Conservation (phyloP, 1,284 basidiomycete species). For the Sparassis latifolia region DNA sequence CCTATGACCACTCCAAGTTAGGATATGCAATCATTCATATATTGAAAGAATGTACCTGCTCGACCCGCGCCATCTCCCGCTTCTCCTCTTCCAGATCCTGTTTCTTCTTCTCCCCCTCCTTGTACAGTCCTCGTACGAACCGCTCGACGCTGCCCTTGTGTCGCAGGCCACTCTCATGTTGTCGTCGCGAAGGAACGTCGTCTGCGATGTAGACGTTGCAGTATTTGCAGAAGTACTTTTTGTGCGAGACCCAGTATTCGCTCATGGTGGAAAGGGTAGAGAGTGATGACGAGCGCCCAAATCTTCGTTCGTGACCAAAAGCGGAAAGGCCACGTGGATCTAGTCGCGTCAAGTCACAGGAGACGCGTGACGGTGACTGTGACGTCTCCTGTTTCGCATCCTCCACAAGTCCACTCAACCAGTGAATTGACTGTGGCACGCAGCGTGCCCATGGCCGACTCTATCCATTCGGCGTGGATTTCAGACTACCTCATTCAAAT, state of each 20-base stretch:
- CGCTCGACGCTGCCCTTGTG: conserved; percentile 95
- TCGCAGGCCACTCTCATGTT: conserved; percentile 90
- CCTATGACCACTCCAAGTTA: conserved; percentile 33
- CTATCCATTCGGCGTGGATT: conserved; percentile 45
- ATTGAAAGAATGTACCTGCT: conserved; percentile 50
- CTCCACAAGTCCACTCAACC: too few species aligned
- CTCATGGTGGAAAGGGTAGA: conserved; percentile 44
- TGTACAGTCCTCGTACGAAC: conserved; percentile 89
- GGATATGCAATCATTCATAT: neutral
- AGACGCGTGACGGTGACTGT: too few species aligned
- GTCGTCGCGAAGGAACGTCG: conserved; percentile 85
- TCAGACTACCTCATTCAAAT: conserved; percentile 38
- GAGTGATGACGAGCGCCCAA: too few species aligned
- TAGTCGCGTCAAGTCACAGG: too few species aligned
- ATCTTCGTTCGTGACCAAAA: too few species aligned
- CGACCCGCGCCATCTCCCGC: conserved; percentile 80
- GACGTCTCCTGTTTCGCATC: too few species aligned
- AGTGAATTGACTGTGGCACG: too few species aligned
- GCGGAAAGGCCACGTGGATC: too few species aligned
- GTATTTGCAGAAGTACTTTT: conserved; percentile 82
- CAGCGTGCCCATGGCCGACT: conserved; percentile 29
- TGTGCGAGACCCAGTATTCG: conserved; percentile 84
- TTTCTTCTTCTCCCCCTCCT: conserved; percentile 84
- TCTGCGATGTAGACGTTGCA: conserved; percentile 90
- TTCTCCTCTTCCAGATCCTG: conserved; percentile 84